phyloP scores from a whole-genome alignment of 164 flowering plant species.

The Tetracentron sinense region DNA sequence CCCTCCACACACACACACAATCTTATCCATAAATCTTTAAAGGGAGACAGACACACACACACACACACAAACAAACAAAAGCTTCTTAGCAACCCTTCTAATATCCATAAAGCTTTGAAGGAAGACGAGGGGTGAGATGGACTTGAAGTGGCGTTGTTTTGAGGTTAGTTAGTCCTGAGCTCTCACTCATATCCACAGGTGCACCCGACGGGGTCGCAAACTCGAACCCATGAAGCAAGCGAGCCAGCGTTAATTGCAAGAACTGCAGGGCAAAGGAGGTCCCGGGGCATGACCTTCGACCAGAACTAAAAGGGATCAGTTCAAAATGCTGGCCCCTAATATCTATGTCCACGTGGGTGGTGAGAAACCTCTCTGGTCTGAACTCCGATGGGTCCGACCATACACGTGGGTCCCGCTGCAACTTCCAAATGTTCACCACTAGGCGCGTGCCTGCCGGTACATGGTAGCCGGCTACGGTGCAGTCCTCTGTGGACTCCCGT shows the following conservation, averaged over 20 bases:
- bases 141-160: background rate
- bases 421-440: background rate
- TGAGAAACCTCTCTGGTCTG: background rate
- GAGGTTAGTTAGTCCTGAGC: background rate
- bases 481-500: background rate
- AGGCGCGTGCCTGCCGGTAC: background rate
- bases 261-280: background rate
- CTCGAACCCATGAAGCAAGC: background rate
- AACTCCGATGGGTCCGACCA: background rate
- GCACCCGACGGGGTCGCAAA: background rate
- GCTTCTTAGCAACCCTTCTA: no score
- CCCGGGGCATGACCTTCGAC: background rate
- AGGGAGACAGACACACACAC: no score
- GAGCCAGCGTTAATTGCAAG: background rate
- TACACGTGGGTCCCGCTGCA: background rate
- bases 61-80: no score
- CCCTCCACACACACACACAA: no score
- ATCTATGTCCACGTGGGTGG: background rate
- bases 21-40: no score
- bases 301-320: background rate
- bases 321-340: slow-evolving; percentile 1
- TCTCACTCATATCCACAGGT: background rate
- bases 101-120: background rate
- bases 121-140: background rate
- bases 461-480: background rate